phyloP scores from a whole-genome alignment of 805 yeast genomes.

The Saturnispora sanitii region DNA sequence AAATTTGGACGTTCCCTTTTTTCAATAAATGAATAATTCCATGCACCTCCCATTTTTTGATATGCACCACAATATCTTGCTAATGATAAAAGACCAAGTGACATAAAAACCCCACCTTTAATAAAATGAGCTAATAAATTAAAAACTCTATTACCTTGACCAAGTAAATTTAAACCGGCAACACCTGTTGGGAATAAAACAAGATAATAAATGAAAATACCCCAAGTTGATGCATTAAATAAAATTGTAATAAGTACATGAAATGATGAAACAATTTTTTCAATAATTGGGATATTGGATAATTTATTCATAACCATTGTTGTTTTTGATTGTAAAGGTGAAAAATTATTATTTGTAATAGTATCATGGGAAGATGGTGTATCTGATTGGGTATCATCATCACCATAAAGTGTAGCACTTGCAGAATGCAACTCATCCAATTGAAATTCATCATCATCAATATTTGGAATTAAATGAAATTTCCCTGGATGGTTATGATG shows the following conservation, averaged over 20 bases:
- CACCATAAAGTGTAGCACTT: conserved; percentile 26
- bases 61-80: conserved; percentile 85
- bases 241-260: conserved; percentile 28
- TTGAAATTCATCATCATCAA: conserved; percentile 16
- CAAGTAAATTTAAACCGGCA: conserved; percentile 62
- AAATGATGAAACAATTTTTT: neutral
- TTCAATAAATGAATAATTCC: conserved; percentile 48
- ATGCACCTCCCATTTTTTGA: conserved; percentile 71
- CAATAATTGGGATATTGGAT: conserved; percentile 15
- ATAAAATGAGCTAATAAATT: conserved; percentile 89
- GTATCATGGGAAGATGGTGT: neutral
- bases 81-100: conserved; percentile 67
- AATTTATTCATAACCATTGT: conserved; percentile 18
- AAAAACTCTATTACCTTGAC: conserved; percentile 58
- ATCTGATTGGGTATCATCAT: conserved; percentile 3
- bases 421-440: conserved; percentile 26
- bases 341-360: neutral
- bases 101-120: conserved; percentile 84
- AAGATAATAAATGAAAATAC: conserved; percentile 50
- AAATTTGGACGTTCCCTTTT: neutral
- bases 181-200: conserved; percentile 46
- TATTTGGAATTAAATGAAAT: conserved; percentile 7
- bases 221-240: conserved; percentile 51
- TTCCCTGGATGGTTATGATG: neutral
- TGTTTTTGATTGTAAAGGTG: neutral